phyloP scores from a whole-genome alignment of 2,329 filamentous ascomycete species.

The Cladorrhinum sp. region DNA sequence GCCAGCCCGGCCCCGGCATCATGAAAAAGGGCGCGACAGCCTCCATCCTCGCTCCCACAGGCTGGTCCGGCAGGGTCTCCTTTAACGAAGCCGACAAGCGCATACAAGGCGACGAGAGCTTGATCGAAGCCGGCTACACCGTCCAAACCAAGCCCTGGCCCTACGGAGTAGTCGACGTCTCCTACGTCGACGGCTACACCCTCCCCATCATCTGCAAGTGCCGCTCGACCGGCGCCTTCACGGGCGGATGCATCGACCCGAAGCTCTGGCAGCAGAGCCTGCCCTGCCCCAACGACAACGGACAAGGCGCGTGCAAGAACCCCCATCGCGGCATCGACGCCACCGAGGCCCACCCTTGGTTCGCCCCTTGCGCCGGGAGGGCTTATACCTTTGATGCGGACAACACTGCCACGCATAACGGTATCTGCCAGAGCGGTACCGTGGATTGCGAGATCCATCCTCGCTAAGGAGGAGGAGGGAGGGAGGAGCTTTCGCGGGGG shows the following conservation, averaged over 20 bases:
- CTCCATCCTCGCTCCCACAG: conserved; percentile 21
- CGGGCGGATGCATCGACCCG: conserved; percentile 26
- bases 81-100: conserved; percentile 12
- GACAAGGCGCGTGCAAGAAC: neutral
- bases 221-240: conserved; percentile 8
- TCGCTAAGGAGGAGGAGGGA: too few relatives aligned
- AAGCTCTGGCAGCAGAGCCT: conserved; percentile 22
- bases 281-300: neutral
- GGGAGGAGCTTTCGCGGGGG: too few relatives aligned
- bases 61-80: conserved; percentile 25
- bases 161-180: conserved; percentile 25
- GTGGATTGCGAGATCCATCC: conserved; percentile 8
- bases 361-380: conserved; percentile 8
- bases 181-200: conserved; percentile 26
- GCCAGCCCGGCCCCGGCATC: conserved; percentile 15
- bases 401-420: neutral
- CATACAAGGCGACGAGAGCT: conserved; percentile 12
- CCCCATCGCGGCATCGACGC: neutral
- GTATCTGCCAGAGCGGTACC: conserved; percentile 2
- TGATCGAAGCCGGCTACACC: conserved; percentile 1
- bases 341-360: conserved; percentile 5
- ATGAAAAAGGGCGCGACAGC: conserved; percentile 13
- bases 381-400: conserved; percentile 19
- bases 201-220: conserved; percentile 26
- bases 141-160: conserved; percentile 15